Evolutionary conservation across 768 basidiomycete genomes (phyloP), one percentile per base, ranked within the genome.

Genomic region (Lentinula aciculospora): DNA sequence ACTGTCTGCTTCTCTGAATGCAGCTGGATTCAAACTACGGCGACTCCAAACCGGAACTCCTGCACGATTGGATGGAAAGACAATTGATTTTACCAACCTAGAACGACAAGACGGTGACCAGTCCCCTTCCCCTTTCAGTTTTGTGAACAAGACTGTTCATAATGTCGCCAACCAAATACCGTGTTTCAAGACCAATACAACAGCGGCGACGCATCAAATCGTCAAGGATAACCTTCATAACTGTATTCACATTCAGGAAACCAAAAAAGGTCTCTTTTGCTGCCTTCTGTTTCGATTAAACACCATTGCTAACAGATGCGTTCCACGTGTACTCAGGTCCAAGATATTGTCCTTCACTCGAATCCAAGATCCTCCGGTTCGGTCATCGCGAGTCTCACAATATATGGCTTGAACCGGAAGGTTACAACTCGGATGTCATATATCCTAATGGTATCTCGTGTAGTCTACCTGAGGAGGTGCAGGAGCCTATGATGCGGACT

Each of bases 391-490:
- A 75, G 5, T 71, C 72, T 4, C 94, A 96, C 64, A 84, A 72
- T 2, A 79, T 95, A 40, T 96, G 93, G 92, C 75, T 96, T 3
- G 94, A 96, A 66, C 94, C 92, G 0, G 94, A 96, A 67, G 94
- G 94, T 0, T 94, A 92, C 58, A 89, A 92, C 65, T 90, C 92
- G 15, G 93, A 92, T 58, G 67, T 95, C 13, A 86, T 95, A 56
- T 96, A 96, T 65, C 94, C 94, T 1, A 93, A 93, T 59, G 94
- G 94, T 0, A 78, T 96, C 15, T 94, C 92, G 1, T 89, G 88
- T 66, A 92, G 90, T 57, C 78, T 96, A 63, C 91, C 94, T 0
- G 88, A 89, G 68, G 94, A 95, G 58, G 71, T 89, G 0, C 94
- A 96, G 68, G 85, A 90, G 63, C 68, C 78, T 4, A 84, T 96